Base-by-base conservation (phyloP, 2,329 filamentous ascomycete species). In the Penicillium sp. region DNA sequence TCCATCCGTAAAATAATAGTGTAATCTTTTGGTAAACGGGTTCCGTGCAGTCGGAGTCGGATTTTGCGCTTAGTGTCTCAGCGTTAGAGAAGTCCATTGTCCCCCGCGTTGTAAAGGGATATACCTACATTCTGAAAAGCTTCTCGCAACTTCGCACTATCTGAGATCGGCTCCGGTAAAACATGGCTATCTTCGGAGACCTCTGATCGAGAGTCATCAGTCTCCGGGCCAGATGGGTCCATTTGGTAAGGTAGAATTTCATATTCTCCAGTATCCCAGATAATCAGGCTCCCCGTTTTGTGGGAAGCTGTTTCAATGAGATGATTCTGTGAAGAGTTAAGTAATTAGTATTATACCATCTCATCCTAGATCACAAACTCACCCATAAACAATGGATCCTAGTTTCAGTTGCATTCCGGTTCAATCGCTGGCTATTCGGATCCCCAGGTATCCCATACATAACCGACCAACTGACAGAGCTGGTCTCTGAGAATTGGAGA, bases 401-500 rank as follows among this genome's bases (percentile, higher is more conserved):
- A 29, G 85, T 87, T 74, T 87, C 85, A 0, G 81, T 85, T 5
- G 84, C 85, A 70, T 86, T 86, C 27, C 85, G 75, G 60, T 82
- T 84, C 59, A 81, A 60, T n/a, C 80, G 74, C 42, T 67, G 67
- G 59, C 81, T 82, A 63, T 86, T 86, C 6, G 82, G 78, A 67
- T 86, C 79, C 0, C 84, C 85, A 0, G 84, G 84, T 19, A 85
- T 68, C 1, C 84, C 84, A 66, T 86, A 87, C 84, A 86, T 86
- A 62, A 87, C 79, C 0, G 85, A 84, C 71, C 77, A 90, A 58
- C 84, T 88, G 12, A 84, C 81, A 27, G 86, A 87, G 67, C 87
- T 89, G 0, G 82, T 82, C 57, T 81, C 79, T 31, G 88, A 90
- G 69, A 90, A 87, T 70, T 90, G 87, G 19, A 90, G 76, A 3